Evolutionary conservation across 805 yeast species (phyloP), one percentile per base, ranked within the genome.

Genomic region (Vanderwaltozyma verrucispora): DNA sequence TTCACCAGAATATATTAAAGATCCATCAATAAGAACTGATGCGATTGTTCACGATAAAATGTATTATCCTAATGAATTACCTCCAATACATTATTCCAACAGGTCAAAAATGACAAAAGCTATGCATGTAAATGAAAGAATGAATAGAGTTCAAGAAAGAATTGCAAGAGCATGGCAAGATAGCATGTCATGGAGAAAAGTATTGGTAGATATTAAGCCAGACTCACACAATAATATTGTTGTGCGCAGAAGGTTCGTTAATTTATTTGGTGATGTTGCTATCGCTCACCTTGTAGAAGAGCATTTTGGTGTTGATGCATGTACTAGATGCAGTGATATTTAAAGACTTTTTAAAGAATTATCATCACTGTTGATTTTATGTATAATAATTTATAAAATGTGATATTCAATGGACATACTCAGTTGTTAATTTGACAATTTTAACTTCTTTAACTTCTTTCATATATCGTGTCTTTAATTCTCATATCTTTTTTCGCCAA

Each of bases 261-360:
- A 89, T 60, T 92, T 96, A 0, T 88, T 80, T 60, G 98, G 98
- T 2, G 86, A 96, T 92, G 85, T 83, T 1, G 95, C 86, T 0
- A 68, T 89, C n/a, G 80, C 79, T 31, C 95, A 89, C 57, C 50
- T 88, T 46, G 83, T 81, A 1, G 65, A 72, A 13, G 71, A 74
- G 38, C 70, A 66, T 46, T 65, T 66, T 40, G 63, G 63, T 11
- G 33, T 27, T 5, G 50, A 43, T 14, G 54, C 55, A 2, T 41
- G 52, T 37, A 31, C 40, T 30, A 35, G 36, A 27, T 44, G 42
- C 18, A 41, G 46, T 5, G 24, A 13, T 21, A 30, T 20, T 5
- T 8, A 29, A 13, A 10, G 11, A 24, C 11, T 24, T 12, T n/a
- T n/a, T n/a, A n/a, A n/a, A n/a, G n/a, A n/a, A n/a, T n/a, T n/a